Conservation (phyloP, 208 protist species). For the Leishmania braziliensis region DNA sequence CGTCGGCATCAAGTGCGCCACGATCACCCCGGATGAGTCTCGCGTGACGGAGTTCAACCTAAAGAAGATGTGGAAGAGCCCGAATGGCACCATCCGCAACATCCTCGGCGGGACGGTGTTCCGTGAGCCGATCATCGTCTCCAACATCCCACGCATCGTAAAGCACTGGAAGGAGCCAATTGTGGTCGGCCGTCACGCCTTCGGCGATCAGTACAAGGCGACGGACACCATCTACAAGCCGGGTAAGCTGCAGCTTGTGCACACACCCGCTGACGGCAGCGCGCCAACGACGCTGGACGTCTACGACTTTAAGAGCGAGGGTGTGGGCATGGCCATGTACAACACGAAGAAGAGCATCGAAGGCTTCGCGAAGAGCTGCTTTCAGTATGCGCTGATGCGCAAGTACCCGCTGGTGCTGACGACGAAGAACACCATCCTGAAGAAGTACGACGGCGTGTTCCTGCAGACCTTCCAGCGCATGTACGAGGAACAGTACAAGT, state of each 20-base stretch:
- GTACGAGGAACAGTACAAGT: slow-evolving; percentile 92
- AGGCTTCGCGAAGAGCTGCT: slow-evolving; percentile 95
- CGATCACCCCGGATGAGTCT: slow-evolving; percentile 97
- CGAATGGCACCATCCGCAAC: slow-evolving; percentile 99
- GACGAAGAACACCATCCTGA: slow-evolving; percentile 99
- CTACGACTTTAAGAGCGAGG: slow-evolving; percentile 86
- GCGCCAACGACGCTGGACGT: slow-evolving; percentile 72
- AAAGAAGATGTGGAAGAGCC: slow-evolving; percentile 98
- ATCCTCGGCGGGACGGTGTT: slow-evolving; percentile 98
- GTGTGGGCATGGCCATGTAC: slow-evolving; percentile 96
- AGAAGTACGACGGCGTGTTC: slow-evolving; percentile 98
- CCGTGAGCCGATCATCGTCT: slow-evolving; percentile 97
- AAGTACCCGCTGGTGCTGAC: slow-evolving; percentile 93
- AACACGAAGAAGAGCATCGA: slow-evolving; percentile 96
- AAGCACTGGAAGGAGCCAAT: slow-evolving; percentile 96
- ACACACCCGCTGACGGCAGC: slow-evolving; percentile 88
- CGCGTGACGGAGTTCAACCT: slow-evolving; percentile 97
- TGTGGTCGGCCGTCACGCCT: slow-evolving; percentile 96
- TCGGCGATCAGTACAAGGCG: slow-evolving; percentile 97
- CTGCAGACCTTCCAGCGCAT: slow-evolving; percentile 95
- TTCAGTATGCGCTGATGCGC: slow-evolving; percentile 93
- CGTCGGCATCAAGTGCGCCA: slow-evolving; percentile 98
- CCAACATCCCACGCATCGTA: slow-evolving; percentile 92
- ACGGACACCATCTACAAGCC: slow-evolving; percentile 90
- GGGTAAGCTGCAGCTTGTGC: slow-evolving; percentile 94